Evolutionary conservation across 2,329 filamentous ascomycete species (phyloP).

Genomic region (Cordyceps pruinosa): DNA sequence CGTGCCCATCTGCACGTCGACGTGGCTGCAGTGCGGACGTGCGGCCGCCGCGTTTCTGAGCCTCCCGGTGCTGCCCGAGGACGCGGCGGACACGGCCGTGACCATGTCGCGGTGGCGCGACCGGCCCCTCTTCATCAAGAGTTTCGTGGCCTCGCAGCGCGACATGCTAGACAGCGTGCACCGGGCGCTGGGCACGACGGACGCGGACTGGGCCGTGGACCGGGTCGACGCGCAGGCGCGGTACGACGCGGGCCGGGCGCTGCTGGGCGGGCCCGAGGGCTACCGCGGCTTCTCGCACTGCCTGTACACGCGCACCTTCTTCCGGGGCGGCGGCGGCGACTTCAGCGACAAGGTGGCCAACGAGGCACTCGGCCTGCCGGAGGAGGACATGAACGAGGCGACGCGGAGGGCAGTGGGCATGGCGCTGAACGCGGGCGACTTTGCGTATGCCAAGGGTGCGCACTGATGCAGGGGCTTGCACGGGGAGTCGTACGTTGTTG

Average conservation of each 20-base stretch:
- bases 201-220: slow-evolving; percentile 54
- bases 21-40: slow-evolving; percentile 51
- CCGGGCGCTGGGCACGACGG: slow-evolving; percentile 48
- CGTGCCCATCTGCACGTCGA: slow-evolving; percentile 49
- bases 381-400: slow-evolving; percentile 51
- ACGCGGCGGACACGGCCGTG: slow-evolving; percentile 25
- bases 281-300: slow-evolving; percentile 38
- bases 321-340: slow-evolving; percentile 32
- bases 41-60: slow-evolving; percentile 45
- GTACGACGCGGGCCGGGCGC: slow-evolving; percentile 36
- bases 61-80: slow-evolving; percentile 39
- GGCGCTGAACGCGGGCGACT: slow-evolving; percentile 15
- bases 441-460: neutral
- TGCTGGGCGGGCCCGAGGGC: slow-evolving; percentile 30
- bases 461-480: neutral
- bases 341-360: slow-evolving; percentile 40
- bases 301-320: slow-evolving; percentile 53
- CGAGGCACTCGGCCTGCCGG: slow-evolving; percentile 46
- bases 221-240: slow-evolving; percentile 40
- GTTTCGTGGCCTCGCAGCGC: slow-evolving; percentile 52
- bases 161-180: slow-evolving; percentile 60
- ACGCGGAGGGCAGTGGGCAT: slow-evolving; percentile 44
- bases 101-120: slow-evolving; percentile 36
- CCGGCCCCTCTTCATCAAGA: slow-evolving; percentile 43
- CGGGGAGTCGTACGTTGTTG: no score